Evolutionary conservation across 1,284 basidiomycete species (phyloP).

Genomic region (Apiotrichum porosum): DNA sequence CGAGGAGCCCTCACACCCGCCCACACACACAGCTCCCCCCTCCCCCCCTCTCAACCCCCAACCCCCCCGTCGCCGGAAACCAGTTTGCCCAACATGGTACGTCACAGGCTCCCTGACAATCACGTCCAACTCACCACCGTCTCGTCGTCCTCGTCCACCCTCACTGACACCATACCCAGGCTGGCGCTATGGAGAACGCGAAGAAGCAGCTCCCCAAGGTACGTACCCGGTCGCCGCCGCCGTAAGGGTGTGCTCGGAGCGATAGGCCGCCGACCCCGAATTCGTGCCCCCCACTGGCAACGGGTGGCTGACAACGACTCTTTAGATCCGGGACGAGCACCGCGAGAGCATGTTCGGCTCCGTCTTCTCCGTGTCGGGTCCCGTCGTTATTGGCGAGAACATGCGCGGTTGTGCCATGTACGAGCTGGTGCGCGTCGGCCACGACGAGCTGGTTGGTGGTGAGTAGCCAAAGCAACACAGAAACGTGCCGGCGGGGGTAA

Average conservation of each 20-base stretch:
- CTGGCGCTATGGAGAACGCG: slow-evolving; percentile 86
- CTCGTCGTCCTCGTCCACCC: no score
- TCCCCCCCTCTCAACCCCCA: no score
- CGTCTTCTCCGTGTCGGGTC: slow-evolving; percentile 84
- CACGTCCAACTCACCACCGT: background rate
- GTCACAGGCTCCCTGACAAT: background rate
- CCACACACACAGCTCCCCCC: background rate
- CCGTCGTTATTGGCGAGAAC: slow-evolving; percentile 94
- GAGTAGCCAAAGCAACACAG: no score
- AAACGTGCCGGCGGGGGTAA: no score
- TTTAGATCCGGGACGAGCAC: slow-evolving; percentile 73
- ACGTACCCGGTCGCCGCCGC: background rate
- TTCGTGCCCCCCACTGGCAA: no score
- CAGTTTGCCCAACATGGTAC: slow-evolving; percentile 2
- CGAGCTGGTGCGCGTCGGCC: slow-evolving; percentile 88
- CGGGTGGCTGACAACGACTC: no score
- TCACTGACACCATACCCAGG: slow-evolving; percentile 49
- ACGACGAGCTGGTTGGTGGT: slow-evolving; percentile 96
- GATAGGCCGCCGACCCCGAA: no score
- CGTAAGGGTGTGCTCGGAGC: no score
- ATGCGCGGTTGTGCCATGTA: slow-evolving; percentile 97
- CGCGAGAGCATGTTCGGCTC: slow-evolving; percentile 81
- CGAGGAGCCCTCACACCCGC: background rate
- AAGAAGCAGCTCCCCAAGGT: slow-evolving; percentile 73
- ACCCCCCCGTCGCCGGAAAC: no score